Base-by-base conservation (phyloP, 306 rosid genomes). In the Cicer chorassanicum region DNA sequence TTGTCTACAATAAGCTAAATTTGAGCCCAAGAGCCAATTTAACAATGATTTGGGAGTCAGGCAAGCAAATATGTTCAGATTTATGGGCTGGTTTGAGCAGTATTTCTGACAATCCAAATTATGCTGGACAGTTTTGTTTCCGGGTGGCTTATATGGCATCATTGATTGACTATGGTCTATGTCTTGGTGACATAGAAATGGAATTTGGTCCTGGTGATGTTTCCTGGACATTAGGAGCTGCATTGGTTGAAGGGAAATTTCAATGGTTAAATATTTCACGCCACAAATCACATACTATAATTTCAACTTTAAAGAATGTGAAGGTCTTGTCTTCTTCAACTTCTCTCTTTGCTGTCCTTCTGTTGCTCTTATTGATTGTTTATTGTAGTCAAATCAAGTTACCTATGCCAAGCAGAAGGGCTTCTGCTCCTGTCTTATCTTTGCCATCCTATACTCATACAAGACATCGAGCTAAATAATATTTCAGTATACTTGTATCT, bases 191-290 rank as follows among this genome's bases (percentile, higher is more conserved):
- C 70, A 84, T 75, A 78, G 93, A 89, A 60, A 85, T 89, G 24
- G 64, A 81, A 42, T 93, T 90, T 79, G 98, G 97, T 66, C 98
- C 97, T 42, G 88, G 84, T n/a, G 97, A 89, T 77, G 77, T 89
- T 74, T 86, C 96, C 46, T 93, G 98, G 97, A 93, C 98, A 44
- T 66, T 90, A 81, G 96, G 98, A 78, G 98, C 93, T 65, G 93
- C 93, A 36, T 59, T 93, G 78, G 81, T 89, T 44, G 97, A 90
- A 84, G 91, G 91, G 10, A 73, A 81, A 44, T 81, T 75, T 76
- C 39, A 82, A 15, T 83, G 88, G 87, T 68, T 68, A 44, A 76
- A 83, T 72, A 40, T 61, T 46, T 21, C 77, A 49, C 50, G 60
- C 72, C 68, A 9, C 76, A 74, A 73, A 66, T 56, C 77, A 46